Evolutionary conservation across 1,284 basidiomycete species (phyloP).

Genomic region (Fomitopsis betulina): DNA sequence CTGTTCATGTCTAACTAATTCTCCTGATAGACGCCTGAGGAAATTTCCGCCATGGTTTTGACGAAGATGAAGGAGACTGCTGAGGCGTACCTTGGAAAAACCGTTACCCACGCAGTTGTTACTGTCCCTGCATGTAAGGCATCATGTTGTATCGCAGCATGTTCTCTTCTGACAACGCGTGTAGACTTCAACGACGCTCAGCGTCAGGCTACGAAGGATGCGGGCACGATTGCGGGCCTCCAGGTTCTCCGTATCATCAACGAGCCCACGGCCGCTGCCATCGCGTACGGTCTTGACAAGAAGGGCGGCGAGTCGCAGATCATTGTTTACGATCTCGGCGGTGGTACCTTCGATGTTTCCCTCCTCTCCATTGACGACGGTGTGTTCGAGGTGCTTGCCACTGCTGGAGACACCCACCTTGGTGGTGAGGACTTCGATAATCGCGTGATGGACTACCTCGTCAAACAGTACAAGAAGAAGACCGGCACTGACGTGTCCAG

Average conservation of each 20-base stretch:
- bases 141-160: neutral
- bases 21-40: conserved; percentile 68
- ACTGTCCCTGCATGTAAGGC: conserved; percentile 83
- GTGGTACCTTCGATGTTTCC: conserved; percentile 87
- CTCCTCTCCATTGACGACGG: conserved; percentile 97
- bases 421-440: conserved; percentile 99
- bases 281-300: conserved; percentile 98
- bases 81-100: conserved; percentile 94
- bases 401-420: conserved; percentile 97
- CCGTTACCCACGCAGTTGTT: conserved; percentile 97
- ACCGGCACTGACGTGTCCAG: conserved; percentile 82
- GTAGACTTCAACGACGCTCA: conserved; percentile 97
- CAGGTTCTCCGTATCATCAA: conserved; percentile 98
- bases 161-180: neutral
- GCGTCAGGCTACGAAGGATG: conserved; percentile 98
- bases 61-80: conserved; percentile 99
- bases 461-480: conserved; percentile 95
- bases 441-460: conserved; percentile 89
- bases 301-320: conserved; percentile 85
- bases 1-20: neutral
- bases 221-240: conserved; percentile 95
- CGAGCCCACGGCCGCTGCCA: conserved; percentile 97
- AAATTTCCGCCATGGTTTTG: conserved; percentile 93
- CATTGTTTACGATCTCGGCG: conserved; percentile 92
- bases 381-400: conserved; percentile 97